A percentile compares a stretch with the other conserved stretches of the same genome.
Evolutionary conservation across 352 stramenopile genomes (phyloP).

Genomic region (Phytophthora pistaciae): DNA sequence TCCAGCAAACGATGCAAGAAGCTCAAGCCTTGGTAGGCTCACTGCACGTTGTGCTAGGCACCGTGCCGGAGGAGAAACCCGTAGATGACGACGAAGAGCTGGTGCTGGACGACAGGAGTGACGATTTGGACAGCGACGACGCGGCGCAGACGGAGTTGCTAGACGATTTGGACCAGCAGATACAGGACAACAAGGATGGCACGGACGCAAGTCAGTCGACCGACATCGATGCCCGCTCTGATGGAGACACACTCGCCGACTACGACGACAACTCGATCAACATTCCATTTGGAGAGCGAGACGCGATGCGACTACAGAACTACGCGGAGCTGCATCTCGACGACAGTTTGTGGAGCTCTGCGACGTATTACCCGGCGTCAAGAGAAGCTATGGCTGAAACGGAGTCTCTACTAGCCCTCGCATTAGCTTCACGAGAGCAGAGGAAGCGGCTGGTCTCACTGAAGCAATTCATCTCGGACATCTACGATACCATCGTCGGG

Average conservation of each 20-base stretch:
- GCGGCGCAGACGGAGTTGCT: slow-evolving; percentile 11
- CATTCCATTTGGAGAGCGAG: slow-evolving; percentile 31
- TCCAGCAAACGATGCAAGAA: slow-evolving; percentile 41
- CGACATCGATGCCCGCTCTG: not conserved
- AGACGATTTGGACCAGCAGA: slow-evolving; percentile 12
- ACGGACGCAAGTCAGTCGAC: too few species aligned
- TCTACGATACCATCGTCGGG: slow-evolving; percentile 74
- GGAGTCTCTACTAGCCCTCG: slow-evolving; percentile 32
- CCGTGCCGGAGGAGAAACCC: slow-evolving; percentile 26
- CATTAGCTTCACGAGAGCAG: slow-evolving; percentile 54
- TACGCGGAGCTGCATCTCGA: slow-evolving; percentile 39
- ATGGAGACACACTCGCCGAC: slow-evolving; percentile 1
- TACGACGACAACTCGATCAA: slow-evolving; percentile 4
- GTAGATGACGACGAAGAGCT: slow-evolving; percentile 18
- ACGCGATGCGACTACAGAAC: slow-evolving; percentile 33
- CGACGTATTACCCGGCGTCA: slow-evolving; percentile 35
- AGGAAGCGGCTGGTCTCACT: slow-evolving; percentile 54
- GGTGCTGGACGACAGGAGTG: slow-evolving; percentile 1
- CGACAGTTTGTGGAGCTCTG: slow-evolving; percentile 50
- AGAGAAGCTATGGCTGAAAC: slow-evolving; percentile 13
- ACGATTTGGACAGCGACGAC: slow-evolving; percentile 12
- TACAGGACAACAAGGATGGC: slow-evolving; percentile 3
- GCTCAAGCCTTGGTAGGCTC: slow-evolving; percentile 37
- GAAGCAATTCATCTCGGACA: slow-evolving; percentile 78
- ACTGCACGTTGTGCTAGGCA: slow-evolving; percentile 36